Evolutionary conservation across 2,329 filamentous ascomycete genomes (phyloP), one percentile per base, ranked within the genome.

Genomic region (Fusarium staphyleae): DNA sequence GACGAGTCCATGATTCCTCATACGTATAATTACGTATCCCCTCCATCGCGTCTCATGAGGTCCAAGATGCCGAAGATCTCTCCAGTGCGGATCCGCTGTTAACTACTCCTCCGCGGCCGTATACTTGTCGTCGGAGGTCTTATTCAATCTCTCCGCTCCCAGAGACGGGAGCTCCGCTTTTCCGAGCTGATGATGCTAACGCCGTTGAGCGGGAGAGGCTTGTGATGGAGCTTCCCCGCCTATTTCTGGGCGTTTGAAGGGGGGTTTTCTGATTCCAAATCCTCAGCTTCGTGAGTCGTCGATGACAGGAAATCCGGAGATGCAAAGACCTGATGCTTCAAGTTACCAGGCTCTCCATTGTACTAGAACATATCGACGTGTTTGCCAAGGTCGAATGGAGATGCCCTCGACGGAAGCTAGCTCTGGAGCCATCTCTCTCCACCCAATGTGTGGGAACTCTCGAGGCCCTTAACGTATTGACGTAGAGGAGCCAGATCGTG

Each of bases 11-110:
- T 6, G 6, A 28, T 8, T 33, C 22, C 14, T 24, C 3, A 6
- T 8, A 9, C 13, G 10, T 10, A 1, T 14, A 18, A 28, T 45
- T 45, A 36, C 43, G 42, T 45, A 37, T 46, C 33, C 12, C 3
- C 5, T 5, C 24, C 33, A 24, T n/a, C 11, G n/a, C n/a, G n/a
- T n/a, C n/a, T n/a, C n/a, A n/a, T n/a, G n/a, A n/a, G n/a, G n/a
- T n/a, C n/a, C n/a, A n/a, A n/a, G n/a, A n/a, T 40, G 14, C 7
- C 14, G 28, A 41, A 33, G 19, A 41, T 41, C 35, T 10, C 5
- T 22, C 6, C 14, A 18, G 11, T 48, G 36, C 45, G 45, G 45
- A 48, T 48, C 45, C 45, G 45, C 45, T 39, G 18, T 7, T 32
- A 13, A 7, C 16, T 35, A 9, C 10, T 19, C 6, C 16, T 12